These are phyloP conservation scores for Fusarium stilboides DNA, from an alignment of 2,329 filamentous ascomycete species.

Conservation along the genomic window DNA sequence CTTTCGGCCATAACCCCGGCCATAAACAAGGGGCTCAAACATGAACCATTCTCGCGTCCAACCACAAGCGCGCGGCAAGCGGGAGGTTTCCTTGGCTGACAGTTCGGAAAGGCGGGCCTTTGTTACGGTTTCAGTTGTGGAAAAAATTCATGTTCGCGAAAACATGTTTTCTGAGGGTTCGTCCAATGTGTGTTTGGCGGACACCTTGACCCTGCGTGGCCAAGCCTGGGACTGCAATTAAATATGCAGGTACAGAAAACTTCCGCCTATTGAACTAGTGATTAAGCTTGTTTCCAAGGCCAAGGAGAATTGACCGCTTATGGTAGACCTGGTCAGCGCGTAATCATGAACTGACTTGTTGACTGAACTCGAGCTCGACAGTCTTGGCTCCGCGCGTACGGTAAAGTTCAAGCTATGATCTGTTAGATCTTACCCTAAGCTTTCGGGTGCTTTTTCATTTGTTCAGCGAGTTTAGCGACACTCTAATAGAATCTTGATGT, in stretches of 20 bases:
- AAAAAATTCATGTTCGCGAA: neutral
- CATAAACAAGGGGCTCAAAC: slow-evolving; percentile 22
- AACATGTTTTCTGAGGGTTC: neutral
- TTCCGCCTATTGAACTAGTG: slow-evolving; percentile 3
- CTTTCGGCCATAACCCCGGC: slow-evolving; percentile 37
- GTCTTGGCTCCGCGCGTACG: no score
- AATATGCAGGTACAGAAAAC: neutral
- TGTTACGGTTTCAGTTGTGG: slow-evolving; percentile 20
- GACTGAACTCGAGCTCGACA: no score
- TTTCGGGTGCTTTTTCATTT: no score
- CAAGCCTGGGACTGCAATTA: slow-evolving; percentile 5
- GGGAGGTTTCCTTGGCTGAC: neutral
- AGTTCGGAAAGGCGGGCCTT: neutral
- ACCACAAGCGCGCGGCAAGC: slow-evolving; percentile 37
- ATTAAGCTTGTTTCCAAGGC: slow-evolving; percentile 17
- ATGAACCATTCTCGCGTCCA: slow-evolving; percentile 3
- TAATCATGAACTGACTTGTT: no score
- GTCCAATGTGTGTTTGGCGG: neutral
- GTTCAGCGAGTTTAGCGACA: no score
- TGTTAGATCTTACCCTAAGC: no score
- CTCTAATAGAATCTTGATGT: no score
- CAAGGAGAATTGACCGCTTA: neutral
- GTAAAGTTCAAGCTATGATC: no score
- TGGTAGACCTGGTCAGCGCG: no score
- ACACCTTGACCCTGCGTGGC: neutral